Conservation (phyloP, 75 land plant genomes). For the Isoetes taiwanensis region DNA sequence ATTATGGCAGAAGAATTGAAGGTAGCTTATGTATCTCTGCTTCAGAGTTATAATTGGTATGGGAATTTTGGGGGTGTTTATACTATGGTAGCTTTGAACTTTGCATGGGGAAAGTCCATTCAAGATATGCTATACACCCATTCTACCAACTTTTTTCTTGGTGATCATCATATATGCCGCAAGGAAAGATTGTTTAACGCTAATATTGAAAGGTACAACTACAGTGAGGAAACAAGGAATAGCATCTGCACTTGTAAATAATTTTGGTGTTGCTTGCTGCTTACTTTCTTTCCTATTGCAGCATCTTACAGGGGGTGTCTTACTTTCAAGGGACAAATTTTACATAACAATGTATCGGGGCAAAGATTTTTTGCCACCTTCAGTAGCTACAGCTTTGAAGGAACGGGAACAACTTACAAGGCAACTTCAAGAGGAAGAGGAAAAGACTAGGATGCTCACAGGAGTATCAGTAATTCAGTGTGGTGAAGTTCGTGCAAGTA, state of each 20-base stretch:
- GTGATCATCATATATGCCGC: too few relatives aligned
- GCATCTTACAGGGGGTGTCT: constrained; percentile 52
- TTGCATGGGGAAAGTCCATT: too few relatives aligned
- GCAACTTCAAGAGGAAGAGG: constrained; percentile 58
- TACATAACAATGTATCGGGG: constrained; percentile 62
- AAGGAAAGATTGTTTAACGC: too few relatives aligned
- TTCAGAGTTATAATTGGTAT: too few relatives aligned
- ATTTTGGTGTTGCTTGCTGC: neutral
- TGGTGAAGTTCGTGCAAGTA: neutral
- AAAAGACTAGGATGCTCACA: too few relatives aligned
- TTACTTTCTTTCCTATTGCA: constrained; percentile 18
- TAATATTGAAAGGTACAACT: neutral
- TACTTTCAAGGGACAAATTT: constrained; percentile 47
- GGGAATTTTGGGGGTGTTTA: too few relatives aligned
- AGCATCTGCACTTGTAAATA: neutral
- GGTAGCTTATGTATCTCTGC: constrained; percentile 27
- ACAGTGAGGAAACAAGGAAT: neutral
- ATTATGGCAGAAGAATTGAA: constrained; percentile 87
- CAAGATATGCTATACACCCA: too few relatives aligned
- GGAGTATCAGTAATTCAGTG: neutral
- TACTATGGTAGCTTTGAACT: too few relatives aligned
- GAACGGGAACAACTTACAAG: constrained; percentile 55
- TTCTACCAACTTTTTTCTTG: too few relatives aligned
- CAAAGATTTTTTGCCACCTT: constrained; percentile 54
- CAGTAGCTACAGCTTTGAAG: constrained; percentile 44